Percentiles rank a stretch among this genome's conserved stretches.
These are phyloP conservation scores for Xylaria venustula DNA, from an alignment of 495 filamentous ascomycete genomes.

Conservation along the genomic window DNA sequence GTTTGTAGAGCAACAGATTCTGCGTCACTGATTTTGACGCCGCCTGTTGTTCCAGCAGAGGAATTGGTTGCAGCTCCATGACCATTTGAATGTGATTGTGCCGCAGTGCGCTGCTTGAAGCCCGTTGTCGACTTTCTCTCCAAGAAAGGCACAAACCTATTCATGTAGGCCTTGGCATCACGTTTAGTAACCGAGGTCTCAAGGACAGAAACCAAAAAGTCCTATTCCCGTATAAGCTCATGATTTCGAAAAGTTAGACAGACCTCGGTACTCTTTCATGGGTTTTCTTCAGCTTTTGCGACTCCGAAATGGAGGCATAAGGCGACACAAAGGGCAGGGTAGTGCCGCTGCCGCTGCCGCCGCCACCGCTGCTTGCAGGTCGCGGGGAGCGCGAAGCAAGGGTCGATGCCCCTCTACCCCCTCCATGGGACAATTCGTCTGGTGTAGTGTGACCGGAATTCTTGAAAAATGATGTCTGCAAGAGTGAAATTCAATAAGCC, in stretches of 20 bases:
- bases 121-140: conserved; percentile 38
- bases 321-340: conserved; percentile 26
- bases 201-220: conserved; percentile 79
- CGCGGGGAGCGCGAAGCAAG: conserved; percentile 18
- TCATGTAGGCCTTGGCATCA: conserved; percentile 84
- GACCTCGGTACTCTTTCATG: conserved; percentile 34
- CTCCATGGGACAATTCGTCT: conserved; percentile 9
- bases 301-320: conserved; percentile 38
- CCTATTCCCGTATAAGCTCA: conserved; percentile 46
- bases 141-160: conserved; percentile 63
- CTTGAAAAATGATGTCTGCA: conserved; percentile 25
- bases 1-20: conserved; percentile 2
- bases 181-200: conserved; percentile 83
- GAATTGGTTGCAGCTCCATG: neutral
- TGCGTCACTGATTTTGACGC: conserved; percentile 14
- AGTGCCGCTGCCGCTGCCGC: conserved; percentile 23
- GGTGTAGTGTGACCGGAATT: conserved; percentile 12
- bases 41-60: conserved; percentile 2
- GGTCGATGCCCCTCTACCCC: conserved; percentile 2
- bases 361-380: conserved; percentile 22
- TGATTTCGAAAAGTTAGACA: neutral
- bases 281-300: conserved; percentile 42
- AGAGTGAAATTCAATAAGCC: neutral
- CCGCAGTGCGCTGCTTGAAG: conserved; percentile 33
- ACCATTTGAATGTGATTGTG: conserved; percentile 22